These are phyloP conservation scores for Naganishia antarctica DNA, from an alignment of 768 basidiomycete species.

Conservation along the genomic window DNA sequence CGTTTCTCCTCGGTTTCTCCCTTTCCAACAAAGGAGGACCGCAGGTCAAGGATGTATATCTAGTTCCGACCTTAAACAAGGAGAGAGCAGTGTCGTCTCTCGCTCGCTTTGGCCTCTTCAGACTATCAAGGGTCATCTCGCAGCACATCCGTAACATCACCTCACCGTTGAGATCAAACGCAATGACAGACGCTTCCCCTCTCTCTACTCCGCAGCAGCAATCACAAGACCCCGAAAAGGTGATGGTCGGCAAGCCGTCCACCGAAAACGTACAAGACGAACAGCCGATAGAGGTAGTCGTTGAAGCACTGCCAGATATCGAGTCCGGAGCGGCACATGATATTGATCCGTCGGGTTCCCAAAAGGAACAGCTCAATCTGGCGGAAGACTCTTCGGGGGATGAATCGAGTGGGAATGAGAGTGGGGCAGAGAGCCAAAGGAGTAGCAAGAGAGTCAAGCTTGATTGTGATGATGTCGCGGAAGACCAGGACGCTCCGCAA, in stretches of 20 bases:
- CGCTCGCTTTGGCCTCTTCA: too few species aligned
- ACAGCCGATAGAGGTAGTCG: not conserved
- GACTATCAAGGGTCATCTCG: too few species aligned
- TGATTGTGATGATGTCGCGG: not conserved
- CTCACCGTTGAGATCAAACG: too few species aligned
- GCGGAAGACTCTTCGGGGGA: not conserved
- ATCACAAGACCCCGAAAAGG: not conserved
- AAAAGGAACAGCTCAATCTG: not conserved
- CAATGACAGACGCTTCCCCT: too few species aligned
- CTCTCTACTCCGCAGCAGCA: too few species aligned
- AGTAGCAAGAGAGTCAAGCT: not conserved
- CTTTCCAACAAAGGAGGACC: not conserved
- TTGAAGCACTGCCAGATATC: slow-evolving; percentile 18
- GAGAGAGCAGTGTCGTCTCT: not conserved
- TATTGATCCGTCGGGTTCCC: not conserved
- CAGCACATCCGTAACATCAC: too few species aligned
- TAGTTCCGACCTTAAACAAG: too few species aligned
- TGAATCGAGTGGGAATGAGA: too few species aligned
- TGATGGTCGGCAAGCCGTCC: too few species aligned
- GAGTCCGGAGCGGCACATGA: not conserved
- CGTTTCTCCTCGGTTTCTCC: not conserved
- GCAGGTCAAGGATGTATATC: too few species aligned
- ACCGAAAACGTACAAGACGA: too few species aligned
- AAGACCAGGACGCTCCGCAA: not conserved
- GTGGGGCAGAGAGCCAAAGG: not conserved